Evolutionary conservation across 2,329 filamentous ascomycete species (phyloP).

Genomic region (Penicillium sp.): DNA sequence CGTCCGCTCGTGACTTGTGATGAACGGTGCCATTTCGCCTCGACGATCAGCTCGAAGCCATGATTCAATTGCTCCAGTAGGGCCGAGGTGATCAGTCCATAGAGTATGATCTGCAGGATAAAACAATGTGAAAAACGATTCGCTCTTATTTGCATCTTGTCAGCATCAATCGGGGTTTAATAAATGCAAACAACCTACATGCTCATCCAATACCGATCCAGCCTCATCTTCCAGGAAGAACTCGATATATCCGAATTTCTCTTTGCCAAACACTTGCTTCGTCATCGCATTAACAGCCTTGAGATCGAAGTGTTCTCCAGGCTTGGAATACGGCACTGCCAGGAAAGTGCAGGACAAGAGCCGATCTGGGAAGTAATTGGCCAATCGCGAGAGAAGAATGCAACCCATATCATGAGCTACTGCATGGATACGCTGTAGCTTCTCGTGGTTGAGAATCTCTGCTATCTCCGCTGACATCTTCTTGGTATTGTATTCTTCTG

Average conservation of each 20-base stretch:
- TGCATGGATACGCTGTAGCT: slow-evolving; percentile 15
- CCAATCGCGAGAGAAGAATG: slow-evolving; percentile 23
- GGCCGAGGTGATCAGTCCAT: slow-evolving; percentile 19
- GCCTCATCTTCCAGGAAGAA: slow-evolving; percentile 17
- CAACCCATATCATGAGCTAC: slow-evolving; percentile 27
- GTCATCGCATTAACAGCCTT: slow-evolving; percentile 17
- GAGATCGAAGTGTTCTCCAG: slow-evolving; percentile 19
- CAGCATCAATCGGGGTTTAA: no score
- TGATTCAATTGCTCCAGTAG: slow-evolving; percentile 16
- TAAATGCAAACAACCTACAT: slow-evolving; percentile 21
- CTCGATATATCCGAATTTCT: slow-evolving; percentile 23
- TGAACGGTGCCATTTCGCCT: slow-evolving; percentile 14
- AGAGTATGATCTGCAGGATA: slow-evolving; percentile 18
- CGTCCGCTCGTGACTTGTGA: slow-evolving; percentile 18
- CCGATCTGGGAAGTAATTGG: slow-evolving; percentile 19
- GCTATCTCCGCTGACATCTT: slow-evolving; percentile 32
- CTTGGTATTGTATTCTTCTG: slow-evolving; percentile 27
- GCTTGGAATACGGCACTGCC: slow-evolving; percentile 18
- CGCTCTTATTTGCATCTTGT: no score
- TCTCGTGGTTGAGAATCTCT: slow-evolving; percentile 30
- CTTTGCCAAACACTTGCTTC: slow-evolving; percentile 17
- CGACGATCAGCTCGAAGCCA: slow-evolving; percentile 19
- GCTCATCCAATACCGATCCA: slow-evolving; percentile 17
- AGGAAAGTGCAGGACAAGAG: slow-evolving; percentile 19
- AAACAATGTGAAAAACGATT: slow-evolving; percentile 24